phyloP scores from a whole-genome alignment of 2,329 filamentous ascomycete species.

The Pezicula rhizophila region DNA sequence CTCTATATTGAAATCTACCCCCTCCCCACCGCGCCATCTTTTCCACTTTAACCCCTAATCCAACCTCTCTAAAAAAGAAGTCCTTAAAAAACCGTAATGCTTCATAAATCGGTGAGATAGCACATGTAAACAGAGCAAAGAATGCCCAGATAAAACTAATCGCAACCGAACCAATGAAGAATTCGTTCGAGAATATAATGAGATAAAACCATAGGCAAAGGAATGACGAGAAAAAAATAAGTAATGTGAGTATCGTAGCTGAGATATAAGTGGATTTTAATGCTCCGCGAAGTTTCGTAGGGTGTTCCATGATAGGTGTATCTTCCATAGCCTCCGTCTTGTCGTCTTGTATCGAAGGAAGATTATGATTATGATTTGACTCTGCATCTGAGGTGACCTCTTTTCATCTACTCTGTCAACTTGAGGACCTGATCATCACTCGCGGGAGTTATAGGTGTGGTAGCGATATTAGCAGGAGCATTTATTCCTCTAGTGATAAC shows the following conservation, averaged over 20 bases:
- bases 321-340: background rate
- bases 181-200: conserved; percentile 6
- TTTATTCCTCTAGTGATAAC: conserved; percentile 5
- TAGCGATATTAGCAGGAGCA: background rate
- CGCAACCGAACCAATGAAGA: conserved; percentile 8
- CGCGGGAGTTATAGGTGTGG: background rate
- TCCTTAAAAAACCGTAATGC: background rate
- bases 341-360: background rate
- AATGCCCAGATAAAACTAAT: conserved; percentile 9
- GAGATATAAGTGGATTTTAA: background rate
- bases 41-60: no score
- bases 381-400: background rate
- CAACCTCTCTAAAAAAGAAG: no score
- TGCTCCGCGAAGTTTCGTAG: background rate
- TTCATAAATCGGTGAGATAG: conserved; percentile 8
- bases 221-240: no score
- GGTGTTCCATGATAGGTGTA: conserved; percentile 1
- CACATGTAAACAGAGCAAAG: conserved; percentile 5
- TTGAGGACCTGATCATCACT: no score
- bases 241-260: background rate
- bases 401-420: no score
- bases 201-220: conserved; percentile 4
- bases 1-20: no score
- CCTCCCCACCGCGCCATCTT: no score
- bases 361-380: background rate